Percentiles rank a stretch among this genome's conserved stretches.
Evolutionary conservation across 495 filamentous ascomycete genomes (phyloP).

Genomic region (Pseudotulostoma volvatum): DNA sequence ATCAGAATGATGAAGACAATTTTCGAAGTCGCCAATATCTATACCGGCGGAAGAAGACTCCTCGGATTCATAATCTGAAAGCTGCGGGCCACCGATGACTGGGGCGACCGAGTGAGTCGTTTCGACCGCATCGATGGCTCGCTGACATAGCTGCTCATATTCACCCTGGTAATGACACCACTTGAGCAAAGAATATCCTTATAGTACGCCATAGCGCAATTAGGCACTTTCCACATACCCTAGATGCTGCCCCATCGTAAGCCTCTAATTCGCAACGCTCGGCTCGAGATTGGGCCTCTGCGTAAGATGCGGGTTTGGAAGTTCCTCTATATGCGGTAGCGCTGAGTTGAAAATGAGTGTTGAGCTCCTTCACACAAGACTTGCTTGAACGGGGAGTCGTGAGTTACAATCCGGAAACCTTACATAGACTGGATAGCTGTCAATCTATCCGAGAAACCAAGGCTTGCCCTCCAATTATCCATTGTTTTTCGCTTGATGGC

Average conservation of each 20-base stretch:
- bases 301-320: constrained; percentile 20
- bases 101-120: constrained; percentile 7
- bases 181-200: neutral
- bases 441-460: constrained; percentile 38
- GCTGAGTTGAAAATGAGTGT: constrained; percentile 20
- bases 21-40: constrained; percentile 50
- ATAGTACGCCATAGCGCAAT: neutral
- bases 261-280: constrained; percentile 23
- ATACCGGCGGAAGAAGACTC: constrained; percentile 21
- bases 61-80: constrained; percentile 5
- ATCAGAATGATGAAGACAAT: constrained; percentile 51
- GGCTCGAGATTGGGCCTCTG: constrained; percentile 28
- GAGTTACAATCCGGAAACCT: constrained; percentile 9
- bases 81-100: constrained; percentile 9
- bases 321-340: constrained; percentile 27
- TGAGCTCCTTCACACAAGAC: too few relatives aligned
- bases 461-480: constrained; percentile 18
- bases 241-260: constrained; percentile 24
- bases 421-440: constrained; percentile 31
- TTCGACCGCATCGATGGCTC: constrained; percentile 25
- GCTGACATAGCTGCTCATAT: constrained; percentile 29
- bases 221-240: constrained; percentile 19
- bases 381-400: too few relatives aligned
- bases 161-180: constrained; percentile 25
- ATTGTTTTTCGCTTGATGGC: too few relatives aligned